Percentiles rank a stretch among this genome's conserved stretches.
phyloP scores from a whole-genome alignment of 495 filamentous ascomycete genomes.

The Pyronema omphalodes region DNA sequence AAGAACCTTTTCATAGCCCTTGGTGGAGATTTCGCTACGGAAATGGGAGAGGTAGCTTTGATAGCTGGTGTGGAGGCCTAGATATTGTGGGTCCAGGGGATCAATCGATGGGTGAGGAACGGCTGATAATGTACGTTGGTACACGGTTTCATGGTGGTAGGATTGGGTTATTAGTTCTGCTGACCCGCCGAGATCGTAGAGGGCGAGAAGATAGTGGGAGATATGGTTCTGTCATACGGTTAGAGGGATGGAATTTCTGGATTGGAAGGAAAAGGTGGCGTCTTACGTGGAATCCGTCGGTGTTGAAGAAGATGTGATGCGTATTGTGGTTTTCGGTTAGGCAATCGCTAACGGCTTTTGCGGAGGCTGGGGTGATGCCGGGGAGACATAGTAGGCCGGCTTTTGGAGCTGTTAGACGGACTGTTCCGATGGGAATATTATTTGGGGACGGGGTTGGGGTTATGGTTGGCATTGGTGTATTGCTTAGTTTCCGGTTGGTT shows the following conservation, averaged over 20 bases:
- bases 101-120: conserved; percentile 31
- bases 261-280: background rate
- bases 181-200: conserved; percentile 55
- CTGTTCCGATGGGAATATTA: background rate
- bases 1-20: conserved; percentile 40
- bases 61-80: conserved; percentile 40
- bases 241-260: background rate
- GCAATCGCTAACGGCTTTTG: conserved; percentile 41
- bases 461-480: too few species aligned
- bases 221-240: conserved; percentile 33
- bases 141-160: conserved; percentile 40
- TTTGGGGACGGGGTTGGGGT: too few species aligned
- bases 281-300: conserved; percentile 29
- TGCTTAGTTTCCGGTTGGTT: too few species aligned
- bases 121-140: conserved; percentile 37
- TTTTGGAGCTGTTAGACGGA: background rate
- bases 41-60: conserved; percentile 55
- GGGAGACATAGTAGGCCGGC: background rate
- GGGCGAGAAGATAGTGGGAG: conserved; percentile 51
- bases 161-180: conserved; percentile 35
- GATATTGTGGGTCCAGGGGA: conserved; percentile 34
- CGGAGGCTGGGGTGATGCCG: conserved; percentile 33
- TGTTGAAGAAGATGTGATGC: conserved; percentile 61
- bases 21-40: conserved; percentile 44
- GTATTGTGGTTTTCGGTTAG: conserved; percentile 56